A percentile compares a stretch with the other conserved stretches of the same genome.
Conservation (phyloP, 768 basidiomycete species). For the Hysterangium stoloniferum region DNA sequence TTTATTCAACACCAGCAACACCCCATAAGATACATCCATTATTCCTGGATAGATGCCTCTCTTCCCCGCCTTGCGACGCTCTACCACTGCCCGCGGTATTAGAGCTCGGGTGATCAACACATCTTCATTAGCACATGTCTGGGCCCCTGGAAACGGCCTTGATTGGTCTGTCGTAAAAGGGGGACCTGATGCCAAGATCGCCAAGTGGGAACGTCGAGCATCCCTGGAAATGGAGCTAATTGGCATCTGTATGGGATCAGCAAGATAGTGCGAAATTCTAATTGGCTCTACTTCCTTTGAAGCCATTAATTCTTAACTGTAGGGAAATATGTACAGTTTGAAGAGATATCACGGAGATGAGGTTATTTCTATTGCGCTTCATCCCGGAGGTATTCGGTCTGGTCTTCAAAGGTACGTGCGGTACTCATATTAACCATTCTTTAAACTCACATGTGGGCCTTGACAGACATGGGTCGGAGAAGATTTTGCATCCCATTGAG, state of each 20-base stretch:
- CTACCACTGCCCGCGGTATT: slow-evolving; percentile 26
- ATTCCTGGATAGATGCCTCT: slow-evolving; percentile 34
- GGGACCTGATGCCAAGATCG: slow-evolving; percentile 24
- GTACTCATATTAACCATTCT: too few species aligned
- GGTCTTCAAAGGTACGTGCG: too few species aligned
- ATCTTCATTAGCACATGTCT: slow-evolving; percentile 27
- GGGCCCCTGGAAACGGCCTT: slow-evolving; percentile 16
- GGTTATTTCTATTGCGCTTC: slow-evolving; percentile 33
- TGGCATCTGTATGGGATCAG: slow-evolving; percentile 13
- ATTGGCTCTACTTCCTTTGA: too few species aligned
- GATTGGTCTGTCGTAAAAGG: slow-evolving; percentile 37
- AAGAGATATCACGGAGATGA: slow-evolving; percentile 32
- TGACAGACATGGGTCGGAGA: too few species aligned
- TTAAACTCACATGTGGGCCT: too few species aligned
- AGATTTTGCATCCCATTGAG: too few species aligned
- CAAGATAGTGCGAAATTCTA: slow-evolving; percentile 15
- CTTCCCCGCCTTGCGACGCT: slow-evolving; percentile 29
- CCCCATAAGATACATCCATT: too few species aligned
- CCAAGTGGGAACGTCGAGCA: background rate
- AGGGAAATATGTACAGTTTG: slow-evolving; percentile 36
- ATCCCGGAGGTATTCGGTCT: slow-evolving; percentile 35
- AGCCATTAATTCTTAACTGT: too few species aligned
- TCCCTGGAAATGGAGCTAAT: too few species aligned
- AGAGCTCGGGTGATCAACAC: slow-evolving; percentile 35
- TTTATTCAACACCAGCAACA: background rate